Percentiles rank a stretch among this genome's conserved stretches.
phyloP scores from a whole-genome alignment of 169 alveolate species.

The Haemoproteus tartakovskyi region DNA sequence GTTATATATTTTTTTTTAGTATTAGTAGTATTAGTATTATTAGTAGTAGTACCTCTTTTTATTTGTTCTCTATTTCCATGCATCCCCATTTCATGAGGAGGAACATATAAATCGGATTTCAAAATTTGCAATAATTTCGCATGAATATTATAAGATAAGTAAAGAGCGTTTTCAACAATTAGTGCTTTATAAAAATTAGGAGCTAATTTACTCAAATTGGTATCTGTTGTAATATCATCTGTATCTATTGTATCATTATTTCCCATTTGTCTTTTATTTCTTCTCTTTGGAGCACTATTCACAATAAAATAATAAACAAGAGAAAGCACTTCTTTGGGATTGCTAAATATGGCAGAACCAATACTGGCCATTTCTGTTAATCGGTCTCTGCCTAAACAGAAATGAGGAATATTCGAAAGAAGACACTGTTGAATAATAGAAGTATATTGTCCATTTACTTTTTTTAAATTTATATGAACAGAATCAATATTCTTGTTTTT shows the following conservation, averaged over 20 bases:
- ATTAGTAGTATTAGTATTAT: background rate
- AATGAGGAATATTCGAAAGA: conserved; percentile 61
- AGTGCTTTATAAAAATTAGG: conserved; percentile 59
- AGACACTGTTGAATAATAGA: conserved; percentile 60
- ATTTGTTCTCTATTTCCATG: background rate
- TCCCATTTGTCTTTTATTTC: background rate
- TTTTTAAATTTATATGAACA: conserved; percentile 35
- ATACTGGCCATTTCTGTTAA: conserved; percentile 61
- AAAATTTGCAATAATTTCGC: conserved; percentile 32
- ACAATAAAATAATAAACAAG: conserved; percentile 35
- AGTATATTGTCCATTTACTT: conserved; percentile 62
- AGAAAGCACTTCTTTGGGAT: conserved; percentile 49
- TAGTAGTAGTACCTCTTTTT: background rate
- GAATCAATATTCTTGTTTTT: conserved; percentile 47
- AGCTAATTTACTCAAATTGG: background rate
- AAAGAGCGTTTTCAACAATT: conserved; percentile 51
- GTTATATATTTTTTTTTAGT: background rate
- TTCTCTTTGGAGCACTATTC: conserved; percentile 30
- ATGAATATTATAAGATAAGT: conserved; percentile 39
- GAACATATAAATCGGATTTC: conserved; percentile 19
- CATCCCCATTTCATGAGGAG: background rate
- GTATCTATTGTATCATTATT: background rate
- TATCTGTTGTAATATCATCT: background rate
- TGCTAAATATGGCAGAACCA: conserved; percentile 58
- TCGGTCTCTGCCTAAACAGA: conserved; percentile 62